These are phyloP conservation scores for Kodamaea lidongshanica DNA, from an alignment of 805 yeast genomes.

Conservation along the genomic window DNA sequence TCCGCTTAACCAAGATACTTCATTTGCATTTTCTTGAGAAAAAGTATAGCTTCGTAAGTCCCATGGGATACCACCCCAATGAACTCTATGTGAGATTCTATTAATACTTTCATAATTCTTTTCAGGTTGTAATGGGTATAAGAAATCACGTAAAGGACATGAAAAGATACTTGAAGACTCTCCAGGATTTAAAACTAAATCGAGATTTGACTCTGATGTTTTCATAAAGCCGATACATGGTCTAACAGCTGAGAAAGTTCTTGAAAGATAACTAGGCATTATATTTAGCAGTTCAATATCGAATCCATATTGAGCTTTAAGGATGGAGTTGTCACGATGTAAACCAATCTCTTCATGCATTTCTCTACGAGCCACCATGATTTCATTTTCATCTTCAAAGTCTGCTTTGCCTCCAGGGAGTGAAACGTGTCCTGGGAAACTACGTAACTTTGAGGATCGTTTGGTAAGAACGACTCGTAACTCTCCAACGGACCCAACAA, in stretches of 20 bases:
- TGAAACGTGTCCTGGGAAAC: slow-evolving; percentile 86
- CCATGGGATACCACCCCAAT: slow-evolving; percentile 75
- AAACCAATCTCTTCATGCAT: slow-evolving; percentile 84
- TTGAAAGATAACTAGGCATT: slow-evolving; percentile 74
- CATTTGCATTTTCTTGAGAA: slow-evolving; percentile 48
- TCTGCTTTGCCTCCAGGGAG: slow-evolving; percentile 95
- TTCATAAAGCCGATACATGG: slow-evolving; percentile 71
- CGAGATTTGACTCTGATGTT: slow-evolving; percentile 27
- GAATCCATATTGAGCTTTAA: slow-evolving; percentile 45
- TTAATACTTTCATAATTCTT: slow-evolving; percentile 25
- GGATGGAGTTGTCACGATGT: slow-evolving; percentile 39
- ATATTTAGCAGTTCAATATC: slow-evolving; percentile 53
- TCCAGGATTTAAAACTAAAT: slow-evolving; percentile 62
- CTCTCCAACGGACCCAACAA: slow-evolving; percentile 67
- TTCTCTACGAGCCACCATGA: slow-evolving; percentile 75
- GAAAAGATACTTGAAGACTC: slow-evolving; percentile 68
- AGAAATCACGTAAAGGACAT: slow-evolving; percentile 60
- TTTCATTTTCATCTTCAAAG: slow-evolving; percentile 53
- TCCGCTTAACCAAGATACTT: slow-evolving; percentile 58
- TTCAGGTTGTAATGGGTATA: slow-evolving; percentile 22
- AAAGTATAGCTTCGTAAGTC: slow-evolving; percentile 56
- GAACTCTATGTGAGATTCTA: slow-evolving; percentile 29
- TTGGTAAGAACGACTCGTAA: slow-evolving; percentile 73
- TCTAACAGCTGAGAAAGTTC: slow-evolving; percentile 75
- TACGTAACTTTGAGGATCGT: slow-evolving; percentile 59